Evolutionary conservation across 805 yeast species (phyloP), one percentile per base, ranked within the genome.

Genomic region (Metschnikowia kofuensis): DNA sequence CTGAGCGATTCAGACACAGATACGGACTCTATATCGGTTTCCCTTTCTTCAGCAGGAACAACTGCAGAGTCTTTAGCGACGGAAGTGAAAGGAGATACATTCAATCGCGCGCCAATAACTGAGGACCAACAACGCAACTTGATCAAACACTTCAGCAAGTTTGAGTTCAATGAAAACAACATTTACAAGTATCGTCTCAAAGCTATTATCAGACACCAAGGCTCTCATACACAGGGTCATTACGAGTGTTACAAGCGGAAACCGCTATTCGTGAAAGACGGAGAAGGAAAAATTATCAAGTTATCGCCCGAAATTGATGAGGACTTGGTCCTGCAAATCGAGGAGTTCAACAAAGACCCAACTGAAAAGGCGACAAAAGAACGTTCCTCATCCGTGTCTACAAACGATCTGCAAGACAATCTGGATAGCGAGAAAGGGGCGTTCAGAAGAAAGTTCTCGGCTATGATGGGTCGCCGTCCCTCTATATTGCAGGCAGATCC

Each of bases 151-250:
- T 72, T 70, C 62, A 59, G 69, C 53, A 49, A 66, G 53, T 58
- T 69, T 54, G 66, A 71, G 52, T 70, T 70, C 61, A 67, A 66
- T 55, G 76, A 70, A 8, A 70, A 72, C 49, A 74, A 70, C 53
- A 63, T 62, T 32, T 70, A 66, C 51, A 75, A 69, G 37, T 90
- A 88, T 63, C 71, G 72, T 51, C 72, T 94, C 35, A 79, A 77
- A 52, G 86, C 97, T 0, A 70, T 89, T 52, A 82, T 94, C 15
- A 78, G 90, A 55, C 98, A 94, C 63, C 81, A 84, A 40, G 99
- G 99, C 0, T 83, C 92, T 1, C 97, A 91, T 65, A 77, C 83
- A 16, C 79, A 82, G 39, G 98, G 98, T 1, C 98, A 91, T 62
- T 91, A 90, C 63, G 96, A 91, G 59, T 88, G 96, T 58, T 89